Conservation (phyloP, 2,329 filamentous ascomycete species). For the Fusarium burgessii region DNA sequence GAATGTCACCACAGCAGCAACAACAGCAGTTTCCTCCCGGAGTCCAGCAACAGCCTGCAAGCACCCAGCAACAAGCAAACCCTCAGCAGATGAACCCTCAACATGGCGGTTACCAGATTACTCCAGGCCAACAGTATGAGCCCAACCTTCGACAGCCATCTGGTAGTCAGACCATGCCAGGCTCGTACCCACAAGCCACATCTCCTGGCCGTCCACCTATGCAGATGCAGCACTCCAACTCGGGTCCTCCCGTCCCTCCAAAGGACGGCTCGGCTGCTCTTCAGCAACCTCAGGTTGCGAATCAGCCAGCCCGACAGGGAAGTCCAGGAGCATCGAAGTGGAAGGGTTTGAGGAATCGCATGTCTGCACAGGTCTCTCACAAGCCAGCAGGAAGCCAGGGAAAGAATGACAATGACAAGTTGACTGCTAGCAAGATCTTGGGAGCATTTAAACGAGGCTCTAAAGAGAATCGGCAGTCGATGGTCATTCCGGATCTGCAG, state of each 20-base stretch:
- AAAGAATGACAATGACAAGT: conserved; percentile 41
- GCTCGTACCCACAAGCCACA: conserved; percentile 25
- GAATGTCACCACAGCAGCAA: conserved; percentile 27
- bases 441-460: conserved; percentile 51
- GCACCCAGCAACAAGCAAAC: background rate
- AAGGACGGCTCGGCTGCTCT: conserved; percentile 20
- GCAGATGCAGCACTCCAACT: conserved; percentile 29
- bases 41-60: conserved; percentile 20
- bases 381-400: conserved; percentile 32
- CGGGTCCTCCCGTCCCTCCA: conserved; percentile 24
- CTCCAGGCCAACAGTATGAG: conserved; percentile 28
- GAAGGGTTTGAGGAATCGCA: conserved; percentile 51
- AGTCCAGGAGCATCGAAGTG: conserved; percentile 47
- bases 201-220: conserved; percentile 24
- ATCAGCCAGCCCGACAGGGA: conserved; percentile 31
- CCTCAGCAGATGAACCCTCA: conserved; percentile 1
- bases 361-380: conserved; percentile 48
- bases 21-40: conserved; percentile 24
- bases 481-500: conserved; percentile 25
- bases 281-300: conserved; percentile 16
- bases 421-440: conserved; percentile 47
- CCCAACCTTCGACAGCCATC: conserved; percentile 11
- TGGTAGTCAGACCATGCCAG: conserved; percentile 21
- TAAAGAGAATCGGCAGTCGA: conserved; percentile 44
- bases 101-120: conserved; percentile 25